Conservation (phyloP, 768 basidiomycete genomes). For the Heimioporus sp. region DNA sequence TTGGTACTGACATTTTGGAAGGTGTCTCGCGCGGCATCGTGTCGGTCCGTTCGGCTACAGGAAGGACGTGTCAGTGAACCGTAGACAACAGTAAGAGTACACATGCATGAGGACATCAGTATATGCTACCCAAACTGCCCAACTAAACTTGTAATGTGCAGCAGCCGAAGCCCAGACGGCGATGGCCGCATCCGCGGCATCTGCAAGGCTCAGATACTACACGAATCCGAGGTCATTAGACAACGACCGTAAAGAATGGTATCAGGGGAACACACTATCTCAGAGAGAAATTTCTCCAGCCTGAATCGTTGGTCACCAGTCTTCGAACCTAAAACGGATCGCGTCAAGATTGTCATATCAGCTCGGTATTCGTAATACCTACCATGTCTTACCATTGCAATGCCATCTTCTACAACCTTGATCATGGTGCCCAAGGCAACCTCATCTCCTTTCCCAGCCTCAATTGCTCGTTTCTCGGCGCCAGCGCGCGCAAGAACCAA, state of each 20-base stretch:
- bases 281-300: constrained; percentile 80
- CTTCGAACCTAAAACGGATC: constrained; percentile 46
- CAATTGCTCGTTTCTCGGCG: constrained; percentile 56
- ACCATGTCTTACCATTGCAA: constrained; percentile 62
- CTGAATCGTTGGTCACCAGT: constrained; percentile 74
- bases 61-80: neutral
- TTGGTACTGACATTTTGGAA: constrained; percentile 68
- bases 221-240: neutral
- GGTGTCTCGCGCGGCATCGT: constrained; percentile 60
- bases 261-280: constrained; percentile 54
- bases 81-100: neutral
- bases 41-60: constrained; percentile 48
- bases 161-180: constrained; percentile 64
- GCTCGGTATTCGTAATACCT: constrained; percentile 3
- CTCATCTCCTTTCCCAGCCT: constrained; percentile 48
- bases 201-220: constrained; percentile 47
- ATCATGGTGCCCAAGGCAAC: constrained; percentile 52
- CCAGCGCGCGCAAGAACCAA: constrained; percentile 63
- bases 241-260: neutral
- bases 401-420: constrained; percentile 59
- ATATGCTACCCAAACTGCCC: constrained; percentile 72
- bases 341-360: neutral
- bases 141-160: constrained; percentile 68
- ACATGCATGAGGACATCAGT: constrained; percentile 73
- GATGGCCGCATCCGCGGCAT: constrained; percentile 53